Conservation (phyloP, 768 basidiomycete genomes). For the Collybia nuda region DNA sequence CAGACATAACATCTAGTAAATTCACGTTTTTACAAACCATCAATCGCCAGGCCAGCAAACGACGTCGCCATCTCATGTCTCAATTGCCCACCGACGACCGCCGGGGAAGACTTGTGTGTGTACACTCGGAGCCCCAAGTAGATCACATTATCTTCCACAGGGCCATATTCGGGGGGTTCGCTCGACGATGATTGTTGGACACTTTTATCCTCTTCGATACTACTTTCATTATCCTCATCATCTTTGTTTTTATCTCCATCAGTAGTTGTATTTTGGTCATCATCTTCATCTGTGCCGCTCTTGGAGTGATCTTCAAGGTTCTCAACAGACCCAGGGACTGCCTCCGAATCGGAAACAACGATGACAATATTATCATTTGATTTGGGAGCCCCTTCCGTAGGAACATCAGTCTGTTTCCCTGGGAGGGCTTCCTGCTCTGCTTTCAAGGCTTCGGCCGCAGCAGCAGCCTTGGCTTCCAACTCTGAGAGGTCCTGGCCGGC, state of each 20-base stretch:
- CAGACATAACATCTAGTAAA: too few relatives aligned
- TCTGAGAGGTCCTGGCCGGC: constrained; percentile 21
- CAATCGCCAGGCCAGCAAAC: constrained; percentile 12
- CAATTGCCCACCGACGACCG: constrained; percentile 2
- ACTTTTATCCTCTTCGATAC: not conserved
- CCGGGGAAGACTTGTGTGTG: not conserved
- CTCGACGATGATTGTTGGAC: not conserved
- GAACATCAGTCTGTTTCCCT: not conserved
- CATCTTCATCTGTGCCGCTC: not conserved
- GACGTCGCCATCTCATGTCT: constrained; percentile 19
- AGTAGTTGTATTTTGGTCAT: not conserved
- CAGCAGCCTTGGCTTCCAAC: constrained; percentile 14
- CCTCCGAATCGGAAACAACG: too few relatives aligned
- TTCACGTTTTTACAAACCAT: not conserved
- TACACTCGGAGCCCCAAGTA: constrained; percentile 20
- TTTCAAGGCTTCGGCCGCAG: constrained; percentile 6
- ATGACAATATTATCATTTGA: too few relatives aligned
- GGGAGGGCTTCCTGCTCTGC: not conserved
- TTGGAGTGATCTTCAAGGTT: not conserved
- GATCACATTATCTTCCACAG: constrained; percentile 1
- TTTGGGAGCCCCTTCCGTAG: not conserved
- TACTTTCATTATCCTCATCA: not conserved
- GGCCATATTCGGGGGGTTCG: not conserved
- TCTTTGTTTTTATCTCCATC: not conserved
- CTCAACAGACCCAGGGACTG: too few relatives aligned